Conservation (phyloP, 306 rosid species). For the Pterocarpus santalinus region DNA sequence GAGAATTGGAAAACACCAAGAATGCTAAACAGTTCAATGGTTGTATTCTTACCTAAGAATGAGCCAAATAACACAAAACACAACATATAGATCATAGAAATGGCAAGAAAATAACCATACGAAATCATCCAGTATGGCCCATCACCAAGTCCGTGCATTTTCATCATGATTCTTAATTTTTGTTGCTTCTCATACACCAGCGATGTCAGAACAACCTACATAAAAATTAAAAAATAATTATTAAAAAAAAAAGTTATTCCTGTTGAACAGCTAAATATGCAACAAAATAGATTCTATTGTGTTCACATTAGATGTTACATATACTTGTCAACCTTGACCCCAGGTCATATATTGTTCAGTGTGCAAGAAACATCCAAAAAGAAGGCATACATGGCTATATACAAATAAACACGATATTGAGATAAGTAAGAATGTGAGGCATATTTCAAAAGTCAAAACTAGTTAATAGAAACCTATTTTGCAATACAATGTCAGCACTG, state of each 20-base stretch:
- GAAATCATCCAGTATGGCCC: constrained; percentile 90
- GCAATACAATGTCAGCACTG: neutral
- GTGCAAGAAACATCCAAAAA: constrained; percentile 24
- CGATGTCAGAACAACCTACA: constrained; percentile 74
- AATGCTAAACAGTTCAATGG: constrained; percentile 26
- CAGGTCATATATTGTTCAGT: constrained; percentile 2
- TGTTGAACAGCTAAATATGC: constrained; percentile 23
- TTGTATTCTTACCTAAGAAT: constrained; percentile 62
- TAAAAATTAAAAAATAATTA: constrained; percentile 24
- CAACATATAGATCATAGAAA: constrained; percentile 70
- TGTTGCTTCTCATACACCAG: constrained; percentile 89
- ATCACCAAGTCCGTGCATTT: constrained; percentile 97
- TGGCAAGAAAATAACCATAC: constrained; percentile 71
- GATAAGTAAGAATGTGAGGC: constrained; percentile 23
- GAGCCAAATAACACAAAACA: constrained; percentile 82
- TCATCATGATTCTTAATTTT: constrained; percentile 94
- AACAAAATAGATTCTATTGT: constrained; percentile 28
- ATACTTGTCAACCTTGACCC: neutral
- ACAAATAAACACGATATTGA: neutral
- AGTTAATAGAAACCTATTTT: constrained; percentile 22
- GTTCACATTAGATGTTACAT: neutral
- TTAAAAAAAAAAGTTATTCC: neutral
- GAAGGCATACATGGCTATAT: constrained; percentile 9
- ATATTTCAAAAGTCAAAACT: constrained; percentile 32
- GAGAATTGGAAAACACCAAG: constrained; percentile 39